These are phyloP conservation scores for Vaccinium myrtillus DNA, from an alignment of 148 eudicot species.

Conservation along the genomic window DNA sequence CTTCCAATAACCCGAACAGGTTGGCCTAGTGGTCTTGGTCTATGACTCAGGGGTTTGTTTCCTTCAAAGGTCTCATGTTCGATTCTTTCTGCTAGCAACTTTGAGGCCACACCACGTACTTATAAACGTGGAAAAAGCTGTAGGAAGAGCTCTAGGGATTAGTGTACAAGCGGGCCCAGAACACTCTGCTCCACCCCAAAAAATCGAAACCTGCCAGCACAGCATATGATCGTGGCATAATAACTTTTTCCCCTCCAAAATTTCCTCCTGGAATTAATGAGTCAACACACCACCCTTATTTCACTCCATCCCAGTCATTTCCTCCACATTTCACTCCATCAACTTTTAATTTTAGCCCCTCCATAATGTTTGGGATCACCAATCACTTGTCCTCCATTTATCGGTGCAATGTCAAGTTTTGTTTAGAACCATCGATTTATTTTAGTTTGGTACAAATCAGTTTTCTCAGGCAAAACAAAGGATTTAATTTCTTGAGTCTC, in stretches of 20 bases:
- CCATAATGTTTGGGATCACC: slow-evolving; percentile 31
- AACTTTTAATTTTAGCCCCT: slow-evolving; percentile 16
- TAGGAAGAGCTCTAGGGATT: no score
- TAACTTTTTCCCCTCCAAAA: neutral
- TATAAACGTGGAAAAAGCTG: no score
- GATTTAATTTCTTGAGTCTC: slow-evolving; percentile 5
- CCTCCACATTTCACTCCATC: slow-evolving; percentile 10
- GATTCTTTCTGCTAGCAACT: no score
- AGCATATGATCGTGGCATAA: neutral
- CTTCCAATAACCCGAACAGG: no score
- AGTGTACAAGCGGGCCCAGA: no score
- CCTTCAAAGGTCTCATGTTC: no score
- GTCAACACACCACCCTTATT: slow-evolving; percentile 29
- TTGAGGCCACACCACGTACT: no score
- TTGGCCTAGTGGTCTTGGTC: no score
- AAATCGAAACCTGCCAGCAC: neutral
- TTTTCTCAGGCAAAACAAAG: slow-evolving; percentile 24
- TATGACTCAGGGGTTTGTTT: no score
- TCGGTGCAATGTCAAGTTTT: slow-evolving; percentile 12
- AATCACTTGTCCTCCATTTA: slow-evolving; percentile 35
- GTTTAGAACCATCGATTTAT: slow-evolving; percentile 21
- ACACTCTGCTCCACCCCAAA: no score
- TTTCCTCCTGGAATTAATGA: slow-evolving; percentile 5
- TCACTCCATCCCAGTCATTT: slow-evolving; percentile 25
- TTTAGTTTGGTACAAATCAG: slow-evolving; percentile 20